phyloP scores from a whole-genome alignment of 805 yeast species.

The Metschnikowia lachancei region DNA sequence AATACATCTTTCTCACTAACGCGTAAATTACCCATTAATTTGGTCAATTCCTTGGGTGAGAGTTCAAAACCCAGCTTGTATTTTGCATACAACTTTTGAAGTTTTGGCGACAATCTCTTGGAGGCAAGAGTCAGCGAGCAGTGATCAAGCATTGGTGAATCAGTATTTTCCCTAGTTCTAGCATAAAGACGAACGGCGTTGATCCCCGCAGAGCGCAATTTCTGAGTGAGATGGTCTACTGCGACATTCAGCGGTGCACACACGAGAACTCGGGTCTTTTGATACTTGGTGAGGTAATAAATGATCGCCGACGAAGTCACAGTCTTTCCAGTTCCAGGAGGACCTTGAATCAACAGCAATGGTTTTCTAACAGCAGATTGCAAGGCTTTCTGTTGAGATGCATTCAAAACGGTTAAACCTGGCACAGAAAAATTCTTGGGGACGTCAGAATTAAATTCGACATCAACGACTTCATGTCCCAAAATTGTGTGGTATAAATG shows the following conservation, averaged over 20 bases:
- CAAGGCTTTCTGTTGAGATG: slow-evolving; percentile 79
- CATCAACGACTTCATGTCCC: slow-evolving; percentile 72
- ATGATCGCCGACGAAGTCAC: slow-evolving; percentile 88
- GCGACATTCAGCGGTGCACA: slow-evolving; percentile 97
- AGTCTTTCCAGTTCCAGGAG: slow-evolving; percentile 92
- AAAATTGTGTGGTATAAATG: slow-evolving; percentile 72
- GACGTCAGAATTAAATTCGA: slow-evolving; percentile 57
- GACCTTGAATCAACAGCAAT: slow-evolving; percentile 60
- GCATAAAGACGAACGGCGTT: slow-evolving; percentile 78
- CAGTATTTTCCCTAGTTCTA: slow-evolving; percentile 76
- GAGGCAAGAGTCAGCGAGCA: slow-evolving; percentile 34
- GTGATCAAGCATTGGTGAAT: slow-evolving; percentile 22
- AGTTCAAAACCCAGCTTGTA: slow-evolving; percentile 32
- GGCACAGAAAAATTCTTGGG: slow-evolving; percentile 64
- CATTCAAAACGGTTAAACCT: slow-evolving; percentile 61
- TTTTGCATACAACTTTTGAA: slow-evolving; percentile 37
- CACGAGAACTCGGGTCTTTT: slow-evolving; percentile 67
- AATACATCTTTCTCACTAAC: slow-evolving; percentile 51
- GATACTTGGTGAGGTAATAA: slow-evolving; percentile 64
- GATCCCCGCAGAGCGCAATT: slow-evolving; percentile 66
- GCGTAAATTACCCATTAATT: slow-evolving; percentile 6
- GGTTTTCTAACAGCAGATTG: slow-evolving; percentile 21
- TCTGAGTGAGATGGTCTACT: slow-evolving; percentile 82
- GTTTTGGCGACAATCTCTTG: slow-evolving; percentile 48
- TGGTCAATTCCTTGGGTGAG: slow-evolving; percentile 8